A percentile compares a stretch with the other conserved stretches of the same genome.
Evolutionary conservation across 2,329 filamentous ascomycete species (phyloP).

Genomic region (Helicocarpus griseus): DNA sequence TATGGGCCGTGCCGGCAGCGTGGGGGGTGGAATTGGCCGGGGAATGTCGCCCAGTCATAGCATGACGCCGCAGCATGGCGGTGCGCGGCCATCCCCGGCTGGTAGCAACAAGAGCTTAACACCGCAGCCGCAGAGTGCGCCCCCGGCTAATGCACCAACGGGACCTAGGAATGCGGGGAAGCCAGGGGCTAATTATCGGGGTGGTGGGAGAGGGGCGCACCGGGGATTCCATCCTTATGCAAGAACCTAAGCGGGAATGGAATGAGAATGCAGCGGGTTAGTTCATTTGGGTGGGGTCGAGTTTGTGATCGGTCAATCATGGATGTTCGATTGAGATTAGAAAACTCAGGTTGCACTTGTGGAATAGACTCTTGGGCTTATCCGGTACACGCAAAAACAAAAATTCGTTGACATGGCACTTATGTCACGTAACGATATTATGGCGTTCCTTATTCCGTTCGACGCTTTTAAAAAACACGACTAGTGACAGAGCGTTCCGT

Average conservation of each 20-base stretch:
- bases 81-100: conserved; percentile 23
- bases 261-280: background rate
- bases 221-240: conserved; percentile 75
- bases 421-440: too few species aligned
- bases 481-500: too few species aligned
- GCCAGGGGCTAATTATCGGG: conserved; percentile 86
- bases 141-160: conserved; percentile 78
- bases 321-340: too few species aligned
- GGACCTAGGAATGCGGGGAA: conserved; percentile 92
- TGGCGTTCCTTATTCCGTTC: too few species aligned
- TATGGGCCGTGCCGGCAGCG: conserved; percentile 28
- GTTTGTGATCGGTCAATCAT: too few species aligned
- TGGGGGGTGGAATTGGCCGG: conserved; percentile 33
- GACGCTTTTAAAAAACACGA: too few species aligned
- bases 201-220: conserved; percentile 66
- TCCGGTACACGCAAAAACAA: too few species aligned
- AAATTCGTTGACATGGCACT: too few species aligned
- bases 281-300: background rate
- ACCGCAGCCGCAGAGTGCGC: conserved; percentile 39
- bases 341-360: too few species aligned
- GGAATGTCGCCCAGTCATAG: conserved; percentile 24
- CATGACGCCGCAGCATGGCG: conserved; percentile 23
- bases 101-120: conserved; percentile 32
- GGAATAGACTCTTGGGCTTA: too few species aligned
- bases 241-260: conserved; percentile 16